A percentile compares a stretch with the other conserved stretches of the same genome.
Evolutionary conservation across 768 basidiomycete genomes (phyloP).

Genomic region (Jaapia argillacea): DNA sequence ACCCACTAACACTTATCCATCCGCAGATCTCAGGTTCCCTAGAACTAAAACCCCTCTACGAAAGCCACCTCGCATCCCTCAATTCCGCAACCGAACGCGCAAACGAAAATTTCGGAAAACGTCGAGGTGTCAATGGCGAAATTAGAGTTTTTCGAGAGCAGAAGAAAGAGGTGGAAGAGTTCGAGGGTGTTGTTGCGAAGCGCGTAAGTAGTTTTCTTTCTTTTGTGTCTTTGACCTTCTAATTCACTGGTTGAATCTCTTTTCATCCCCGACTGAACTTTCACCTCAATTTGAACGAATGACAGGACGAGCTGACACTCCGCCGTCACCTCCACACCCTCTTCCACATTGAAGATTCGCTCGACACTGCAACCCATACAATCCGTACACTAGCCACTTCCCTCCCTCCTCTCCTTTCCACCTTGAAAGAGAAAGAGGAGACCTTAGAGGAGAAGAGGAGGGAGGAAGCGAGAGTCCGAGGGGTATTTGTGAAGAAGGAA

Average conservation of each 20-base stretch:
- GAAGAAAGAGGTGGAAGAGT: slow-evolving; percentile 85
- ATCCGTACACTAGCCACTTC: slow-evolving; percentile 70
- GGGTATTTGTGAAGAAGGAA: slow-evolving; percentile 74
- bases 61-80: slow-evolving; percentile 77
- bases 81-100: slow-evolving; percentile 91
- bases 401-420: slow-evolving; percentile 54
- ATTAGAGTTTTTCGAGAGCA: slow-evolving; percentile 98
- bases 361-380: slow-evolving; percentile 58
- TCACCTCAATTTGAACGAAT: too few species aligned
- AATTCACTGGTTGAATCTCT: too few species aligned
- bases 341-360: slow-evolving; percentile 80
- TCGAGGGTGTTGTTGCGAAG: slow-evolving; percentile 68
- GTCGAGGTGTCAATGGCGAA: slow-evolving; percentile 88
- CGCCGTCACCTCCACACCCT: slow-evolving; percentile 80
- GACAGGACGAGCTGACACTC: slow-evolving; percentile 72
- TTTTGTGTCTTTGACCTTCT: neutral
- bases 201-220: slow-evolving; percentile 36
- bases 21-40: slow-evolving; percentile 93
- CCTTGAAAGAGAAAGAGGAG: slow-evolving; percentile 62
- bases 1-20: too few species aligned
- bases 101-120: slow-evolving; percentile 90
- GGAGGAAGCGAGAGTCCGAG: slow-evolving; percentile 71
- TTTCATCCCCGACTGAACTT: too few species aligned
- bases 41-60: slow-evolving; percentile 83
- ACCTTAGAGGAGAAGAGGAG: slow-evolving; percentile 65